phyloP scores from a whole-genome alignment of 805 yeast genomes.

The Hyphopichia homilentoma region DNA sequence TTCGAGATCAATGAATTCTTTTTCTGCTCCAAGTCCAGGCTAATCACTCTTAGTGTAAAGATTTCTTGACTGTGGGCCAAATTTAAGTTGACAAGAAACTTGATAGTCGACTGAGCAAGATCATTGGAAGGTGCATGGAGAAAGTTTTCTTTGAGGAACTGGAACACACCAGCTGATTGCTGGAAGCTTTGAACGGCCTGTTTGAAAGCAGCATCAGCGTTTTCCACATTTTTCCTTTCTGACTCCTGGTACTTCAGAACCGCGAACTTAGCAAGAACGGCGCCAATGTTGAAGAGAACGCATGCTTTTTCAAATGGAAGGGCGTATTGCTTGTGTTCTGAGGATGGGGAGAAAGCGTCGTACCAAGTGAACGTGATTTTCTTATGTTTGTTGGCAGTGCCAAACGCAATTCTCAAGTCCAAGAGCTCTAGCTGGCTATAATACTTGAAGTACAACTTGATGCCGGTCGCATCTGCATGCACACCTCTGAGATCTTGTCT shows the following conservation, averaged over 20 bases:
- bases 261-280: conserved; percentile 54
- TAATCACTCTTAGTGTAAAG: conserved; percentile 61
- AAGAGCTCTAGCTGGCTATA: conserved; percentile 79
- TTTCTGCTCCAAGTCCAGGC: conserved; percentile 43
- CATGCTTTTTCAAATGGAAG: conserved; percentile 89
- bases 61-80: conserved; percentile 89
- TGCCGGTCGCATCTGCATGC: conserved; percentile 40
- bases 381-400: conserved; percentile 39
- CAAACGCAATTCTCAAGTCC: conserved; percentile 70
- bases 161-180: conserved; percentile 74
- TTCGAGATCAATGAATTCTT: conserved; percentile 74
- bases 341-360: conserved; percentile 57
- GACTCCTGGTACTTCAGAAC: conserved; percentile 24
- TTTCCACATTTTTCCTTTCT: conserved; percentile 11
- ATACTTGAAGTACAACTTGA: conserved; percentile 61
- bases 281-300: conserved; percentile 72
- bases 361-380: conserved; percentile 71
- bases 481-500: conserved; percentile 57
- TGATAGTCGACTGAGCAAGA: conserved; percentile 62
- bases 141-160: conserved; percentile 72
- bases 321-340: conserved; percentile 65
- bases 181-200: conserved; percentile 59
- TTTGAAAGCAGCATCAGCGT: conserved; percentile 47
- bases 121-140: conserved; percentile 86
- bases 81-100: conserved; percentile 60